phyloP scores from a whole-genome alignment of 2,329 filamentous ascomycete species.

The Epichloe sylvatica region DNA sequence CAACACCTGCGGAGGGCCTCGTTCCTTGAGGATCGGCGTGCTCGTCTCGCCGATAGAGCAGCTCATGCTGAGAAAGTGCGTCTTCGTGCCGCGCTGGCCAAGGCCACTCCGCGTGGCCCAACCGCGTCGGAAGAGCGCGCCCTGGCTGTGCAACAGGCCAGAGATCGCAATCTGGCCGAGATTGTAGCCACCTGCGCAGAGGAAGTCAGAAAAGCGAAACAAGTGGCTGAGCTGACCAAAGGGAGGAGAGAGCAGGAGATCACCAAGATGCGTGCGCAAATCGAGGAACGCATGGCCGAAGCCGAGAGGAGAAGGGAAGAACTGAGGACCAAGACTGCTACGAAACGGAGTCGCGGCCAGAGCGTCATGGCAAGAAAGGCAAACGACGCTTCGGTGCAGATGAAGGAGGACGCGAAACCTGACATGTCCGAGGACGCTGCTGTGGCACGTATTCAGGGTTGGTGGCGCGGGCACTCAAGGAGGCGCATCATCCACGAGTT shows the following conservation, averaged over 20 bases:
- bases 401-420: constrained; percentile 31
- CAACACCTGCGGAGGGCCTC: constrained; percentile 68
- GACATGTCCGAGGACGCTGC: constrained; percentile 46
- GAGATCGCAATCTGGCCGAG: constrained; percentile 68
- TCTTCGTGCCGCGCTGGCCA: constrained; percentile 58
- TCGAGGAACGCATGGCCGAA: constrained; percentile 68
- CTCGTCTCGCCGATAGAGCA: constrained; percentile 63
- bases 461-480: constrained; percentile 49
- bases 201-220: constrained; percentile 70
- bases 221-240: constrained; percentile 69
- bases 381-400: constrained; percentile 32
- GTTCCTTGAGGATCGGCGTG: constrained; percentile 68
- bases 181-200: constrained; percentile 71
- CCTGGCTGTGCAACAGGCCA: constrained; percentile 60
- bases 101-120: constrained; percentile 50
- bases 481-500: constrained; percentile 52
- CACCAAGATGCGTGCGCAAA: constrained; percentile 53
- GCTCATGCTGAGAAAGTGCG: constrained; percentile 76
- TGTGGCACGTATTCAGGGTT: constrained; percentile 51
- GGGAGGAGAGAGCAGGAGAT: constrained; percentile 65
- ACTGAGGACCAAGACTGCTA: constrained; percentile 40
- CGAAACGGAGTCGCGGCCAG: constrained; percentile 38
- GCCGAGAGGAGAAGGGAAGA: constrained; percentile 59
- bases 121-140: constrained; percentile 62
- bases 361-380: constrained; percentile 39